Conservation (phyloP, 495 filamentous ascomycete genomes). For the Penicillium antarcticum region DNA sequence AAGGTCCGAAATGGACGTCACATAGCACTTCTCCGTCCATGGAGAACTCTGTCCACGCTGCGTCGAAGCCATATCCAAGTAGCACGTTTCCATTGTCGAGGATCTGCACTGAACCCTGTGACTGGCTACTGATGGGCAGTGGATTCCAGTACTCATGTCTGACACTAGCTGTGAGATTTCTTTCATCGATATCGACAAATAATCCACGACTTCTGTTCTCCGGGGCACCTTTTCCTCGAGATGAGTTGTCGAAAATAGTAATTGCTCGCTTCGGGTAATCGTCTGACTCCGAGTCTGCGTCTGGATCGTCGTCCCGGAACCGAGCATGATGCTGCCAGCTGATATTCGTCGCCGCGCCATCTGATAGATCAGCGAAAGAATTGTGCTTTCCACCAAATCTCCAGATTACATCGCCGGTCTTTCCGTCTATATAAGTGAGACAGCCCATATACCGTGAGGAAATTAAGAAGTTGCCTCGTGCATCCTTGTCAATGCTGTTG, state of each 20-base stretch:
- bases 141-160: constrained; percentile 34
- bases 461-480: constrained; percentile 39
- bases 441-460: constrained; percentile 39
- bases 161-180: constrained; percentile 32
- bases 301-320: constrained; percentile 11
- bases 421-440: constrained; percentile 34
- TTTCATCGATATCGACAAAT: constrained; percentile 40
- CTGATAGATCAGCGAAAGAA: constrained; percentile 39
- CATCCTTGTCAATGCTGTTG: constrained; percentile 43
- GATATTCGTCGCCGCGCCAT: constrained; percentile 40
- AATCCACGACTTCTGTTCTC: constrained; percentile 35
- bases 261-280: constrained; percentile 24
- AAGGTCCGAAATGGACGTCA: constrained; percentile 31
- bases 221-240: constrained; percentile 20
- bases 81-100: constrained; percentile 45
- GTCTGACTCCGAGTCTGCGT: not conserved
- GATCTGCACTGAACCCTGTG: constrained; percentile 46
- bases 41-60: constrained; percentile 47
- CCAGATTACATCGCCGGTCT: constrained; percentile 38
- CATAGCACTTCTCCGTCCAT: constrained; percentile 27
- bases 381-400: constrained; percentile 39
- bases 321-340: constrained; percentile 40
- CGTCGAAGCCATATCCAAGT: constrained; percentile 45
- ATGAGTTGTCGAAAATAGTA: constrained; percentile 36
- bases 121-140: constrained; percentile 31